phyloP scores from a whole-genome alignment of 2,329 filamentous ascomycete genomes.

The Aciculosporium take region DNA sequence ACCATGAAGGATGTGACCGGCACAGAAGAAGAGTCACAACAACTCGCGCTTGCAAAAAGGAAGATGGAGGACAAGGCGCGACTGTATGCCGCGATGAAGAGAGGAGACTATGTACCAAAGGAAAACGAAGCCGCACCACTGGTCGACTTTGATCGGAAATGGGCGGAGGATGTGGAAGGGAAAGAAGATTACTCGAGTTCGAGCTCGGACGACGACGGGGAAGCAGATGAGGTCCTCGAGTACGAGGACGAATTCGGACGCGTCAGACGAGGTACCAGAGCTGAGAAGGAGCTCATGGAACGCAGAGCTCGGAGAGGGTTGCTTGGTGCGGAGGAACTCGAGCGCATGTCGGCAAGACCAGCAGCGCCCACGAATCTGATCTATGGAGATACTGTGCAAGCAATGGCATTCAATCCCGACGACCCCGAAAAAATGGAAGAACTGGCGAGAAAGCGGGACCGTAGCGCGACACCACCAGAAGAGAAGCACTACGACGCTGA shows the following conservation, averaged over 20 bases:
- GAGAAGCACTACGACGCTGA: slow-evolving; percentile 75
- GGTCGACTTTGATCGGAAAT: slow-evolving; percentile 93
- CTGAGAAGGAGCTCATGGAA: slow-evolving; percentile 51
- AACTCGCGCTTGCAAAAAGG: slow-evolving; percentile 56
- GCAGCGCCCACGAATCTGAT: slow-evolving; percentile 58
- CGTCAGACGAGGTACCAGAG: slow-evolving; percentile 55
- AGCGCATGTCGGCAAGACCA: slow-evolving; percentile 55
- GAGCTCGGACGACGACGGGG: slow-evolving; percentile 25
- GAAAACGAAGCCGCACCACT: slow-evolving; percentile 52
- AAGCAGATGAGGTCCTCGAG: slow-evolving; percentile 55
- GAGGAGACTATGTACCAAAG: slow-evolving; percentile 63
- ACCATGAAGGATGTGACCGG: slow-evolving; percentile 37
- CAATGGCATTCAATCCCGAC: slow-evolving; percentile 67
- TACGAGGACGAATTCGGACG: slow-evolving; percentile 88
- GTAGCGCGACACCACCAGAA: slow-evolving; percentile 64
- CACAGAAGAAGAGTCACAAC: slow-evolving; percentile 48
- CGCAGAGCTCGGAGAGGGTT: slow-evolving; percentile 35
- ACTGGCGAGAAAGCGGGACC: slow-evolving; percentile 64
- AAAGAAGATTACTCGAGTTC: slow-evolving; percentile 44
- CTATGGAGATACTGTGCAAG: slow-evolving; percentile 73
- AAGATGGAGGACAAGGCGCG: slow-evolving; percentile 85
- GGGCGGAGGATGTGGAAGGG: slow-evolving; percentile 55
- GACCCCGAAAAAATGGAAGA: slow-evolving; percentile 60
- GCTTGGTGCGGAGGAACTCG: slow-evolving; percentile 45
- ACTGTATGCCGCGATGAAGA: slow-evolving; percentile 78